Base-by-base conservation (phyloP, 2,329 filamentous ascomycete species). In the Karstenula rhodostoma region DNA sequence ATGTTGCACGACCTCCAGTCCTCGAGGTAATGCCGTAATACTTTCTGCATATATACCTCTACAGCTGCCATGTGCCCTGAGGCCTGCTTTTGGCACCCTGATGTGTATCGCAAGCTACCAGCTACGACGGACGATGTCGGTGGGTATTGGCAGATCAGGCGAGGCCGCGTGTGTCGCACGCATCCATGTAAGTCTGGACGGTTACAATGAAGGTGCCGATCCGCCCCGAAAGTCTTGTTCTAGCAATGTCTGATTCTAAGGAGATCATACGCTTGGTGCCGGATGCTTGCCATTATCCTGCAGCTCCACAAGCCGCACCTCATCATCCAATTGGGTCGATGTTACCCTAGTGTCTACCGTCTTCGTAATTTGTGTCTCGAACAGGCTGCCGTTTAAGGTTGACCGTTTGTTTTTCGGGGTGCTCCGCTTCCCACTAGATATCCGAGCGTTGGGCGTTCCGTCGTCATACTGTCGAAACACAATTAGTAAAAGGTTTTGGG, bases 321-420 rank as follows among this genome's bases (percentile, higher is more conserved):
- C 32, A 22, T 51, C 48, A 51, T 51, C 48, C 19, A 33, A 51
- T 10, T 35, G 48, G 15, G n/a, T 22, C 19, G 48, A 35, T 2
- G 12, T 4, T n/a, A 51, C 32, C 9, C 19, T 33, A 4, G 32
- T 33, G 32, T 51, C 48, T 4, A 51, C 48, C 3, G 48, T 51
- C 48, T 51, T 51, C 32, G 48, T 51, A 3, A 51, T 51, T n/a
- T 51, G 29, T 13, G 48, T 51, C 12, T 51, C 48, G 12, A 51
- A 51, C 8, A 51, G n/a, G 23, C 48, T 51, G 4, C 29, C 48
- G 10, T 29, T 32, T 12, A 51, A 51, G 10, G 48, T 51, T 9
- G 48, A 51, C 19, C 15, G 23, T n/a, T 51, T 49, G 9, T 29
- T 19, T 15, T 23, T 51, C n/a, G 48, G 29, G 5, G 27, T 33